Conservation (phyloP, 2,329 filamentous ascomycete genomes). For the Colletotrichum sojae region DNA sequence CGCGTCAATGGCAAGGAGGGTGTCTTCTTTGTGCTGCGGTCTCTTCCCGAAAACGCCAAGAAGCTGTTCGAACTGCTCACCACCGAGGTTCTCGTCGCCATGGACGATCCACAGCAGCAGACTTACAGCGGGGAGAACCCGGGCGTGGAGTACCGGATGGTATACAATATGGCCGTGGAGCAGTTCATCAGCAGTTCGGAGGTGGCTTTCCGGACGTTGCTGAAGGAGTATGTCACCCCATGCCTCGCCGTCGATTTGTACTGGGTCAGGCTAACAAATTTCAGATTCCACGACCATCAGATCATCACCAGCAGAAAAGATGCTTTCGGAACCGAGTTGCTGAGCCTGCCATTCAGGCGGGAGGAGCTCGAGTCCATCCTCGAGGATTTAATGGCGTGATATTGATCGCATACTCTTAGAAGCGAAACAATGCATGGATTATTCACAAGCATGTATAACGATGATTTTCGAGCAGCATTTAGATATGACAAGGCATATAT, state of each 20-base stretch:
- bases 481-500: too few relatives aligned
- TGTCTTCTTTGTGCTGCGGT: constrained; percentile 90
- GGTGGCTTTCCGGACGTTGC: constrained; percentile 91
- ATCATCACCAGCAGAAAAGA: constrained; percentile 95
- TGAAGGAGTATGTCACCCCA: constrained; percentile 82
- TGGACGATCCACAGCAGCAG: constrained; percentile 70
- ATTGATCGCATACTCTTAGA: not conserved
- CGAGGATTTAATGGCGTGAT: constrained; percentile 75
- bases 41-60: constrained; percentile 91
- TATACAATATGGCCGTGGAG: constrained; percentile 96
- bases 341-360: constrained; percentile 87
- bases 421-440: not conserved
- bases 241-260: constrained; percentile 2
- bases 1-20: constrained; percentile 91
- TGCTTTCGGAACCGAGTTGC: constrained; percentile 83
- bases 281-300: constrained; percentile 93
- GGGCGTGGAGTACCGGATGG: constrained; percentile 88
- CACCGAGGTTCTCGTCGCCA: constrained; percentile 82
- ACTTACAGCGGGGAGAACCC: constrained; percentile 64
- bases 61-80: constrained; percentile 89
- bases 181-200: constrained; percentile 98
- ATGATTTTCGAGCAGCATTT: too few relatives aligned
- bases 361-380: constrained; percentile 92
- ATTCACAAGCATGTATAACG: too few relatives aligned
- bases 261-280: constrained; percentile 1